Conservation (phyloP, 192 early-diverging fungal genomes). For the Lobosporangium transversale region DNA sequence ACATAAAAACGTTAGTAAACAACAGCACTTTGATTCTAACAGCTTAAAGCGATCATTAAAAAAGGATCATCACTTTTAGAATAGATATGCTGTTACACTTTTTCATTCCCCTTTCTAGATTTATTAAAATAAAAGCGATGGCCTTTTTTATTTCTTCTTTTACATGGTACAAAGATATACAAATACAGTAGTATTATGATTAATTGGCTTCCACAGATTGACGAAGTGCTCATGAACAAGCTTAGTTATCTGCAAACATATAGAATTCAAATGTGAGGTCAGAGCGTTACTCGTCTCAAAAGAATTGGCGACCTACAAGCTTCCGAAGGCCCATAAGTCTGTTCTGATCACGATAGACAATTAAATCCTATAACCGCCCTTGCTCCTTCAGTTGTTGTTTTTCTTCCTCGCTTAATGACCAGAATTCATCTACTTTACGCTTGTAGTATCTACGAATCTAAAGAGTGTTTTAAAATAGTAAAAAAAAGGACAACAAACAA, state of each 20-base stretch:
- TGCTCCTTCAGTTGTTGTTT: slow-evolving; percentile 52
- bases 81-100: too few relatives aligned
- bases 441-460: slow-evolving; percentile 33
- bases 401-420: slow-evolving; percentile 52
- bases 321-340: too few relatives aligned
- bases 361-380: slow-evolving; percentile 37
- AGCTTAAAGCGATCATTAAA: not conserved
- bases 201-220: too few relatives aligned
- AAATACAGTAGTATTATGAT: not conserved
- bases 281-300: too few relatives aligned
- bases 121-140: not conserved
- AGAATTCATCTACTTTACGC: slow-evolving; percentile 37
- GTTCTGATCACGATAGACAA: too few relatives aligned
- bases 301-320: too few relatives aligned
- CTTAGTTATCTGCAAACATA: too few relatives aligned
- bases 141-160: not conserved
- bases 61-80: slow-evolving; percentile 12
- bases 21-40: slow-evolving; percentile 7
- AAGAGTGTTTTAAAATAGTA: not conserved
- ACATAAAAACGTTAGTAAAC: slow-evolving; percentile 14
- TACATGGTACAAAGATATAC: not conserved
- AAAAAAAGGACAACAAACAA: not conserved
- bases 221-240: too few relatives aligned
- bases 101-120: too few relatives aligned
- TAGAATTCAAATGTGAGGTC: too few relatives aligned